Base-by-base conservation (phyloP, 805 yeast genomes). In the Geotrichum ghanense region DNA sequence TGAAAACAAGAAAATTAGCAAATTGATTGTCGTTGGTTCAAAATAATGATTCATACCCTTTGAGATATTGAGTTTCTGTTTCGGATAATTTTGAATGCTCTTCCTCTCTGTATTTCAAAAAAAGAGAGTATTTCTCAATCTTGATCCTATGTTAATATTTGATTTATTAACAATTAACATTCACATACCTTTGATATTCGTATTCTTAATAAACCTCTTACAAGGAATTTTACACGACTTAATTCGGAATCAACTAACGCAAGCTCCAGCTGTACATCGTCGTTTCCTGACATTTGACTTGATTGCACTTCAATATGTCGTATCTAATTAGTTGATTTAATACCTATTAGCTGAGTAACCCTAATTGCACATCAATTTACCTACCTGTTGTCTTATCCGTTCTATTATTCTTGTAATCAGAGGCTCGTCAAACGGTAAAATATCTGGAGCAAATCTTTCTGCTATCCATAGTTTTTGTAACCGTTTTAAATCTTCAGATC, bases 161-260 rank as follows among this genome's bases (percentile, higher is more conserved):
- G 35, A 43, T 23, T 1, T 23, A 2, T n/a, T 1, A 5, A n/a
- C 21, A 35, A 19, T 2, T 17, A 5, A 20, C 12, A 10, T 46
- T 3, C 22, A 53, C 58, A 49, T 58, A 60, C 42, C 42, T 39
- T 39, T 39, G 60, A 66, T 47, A 88, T 62, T 48, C 98, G 70
- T 4, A 90, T 75, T 51, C 98, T 72, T 26, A 89, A 68, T 60
- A 87, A 90, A 12, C 86, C 74, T 45, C 97, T 67, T n/a, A 89
- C 70, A 27, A 90, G 63, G 60, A 81, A 92, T 56, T 81, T 86
- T 24, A 87, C 75, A 48, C 98, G 68, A 56, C 92, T 97, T 21
- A 92, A 72, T 55, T 92, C 97, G 12, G 94, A 82, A 59, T 92
- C 98, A 54, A 90, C 80, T 21, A 94, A 76, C 68, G 92, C 76